phyloP scores from a whole-genome alignment of 2,329 filamentous ascomycete species.

The Pseudogymnoascus sp. region DNA sequence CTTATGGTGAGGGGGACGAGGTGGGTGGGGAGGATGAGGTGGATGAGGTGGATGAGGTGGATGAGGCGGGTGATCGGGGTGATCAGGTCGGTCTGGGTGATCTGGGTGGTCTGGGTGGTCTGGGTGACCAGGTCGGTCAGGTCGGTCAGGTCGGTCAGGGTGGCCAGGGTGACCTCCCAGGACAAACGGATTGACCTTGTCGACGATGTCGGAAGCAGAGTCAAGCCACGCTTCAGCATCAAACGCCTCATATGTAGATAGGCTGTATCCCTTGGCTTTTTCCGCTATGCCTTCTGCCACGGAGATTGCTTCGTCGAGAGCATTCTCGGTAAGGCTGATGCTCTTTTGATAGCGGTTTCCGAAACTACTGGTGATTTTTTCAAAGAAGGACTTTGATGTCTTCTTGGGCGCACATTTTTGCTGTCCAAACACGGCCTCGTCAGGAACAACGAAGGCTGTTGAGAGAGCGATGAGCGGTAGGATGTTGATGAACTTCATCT shows the following conservation, averaged over 20 bases:
- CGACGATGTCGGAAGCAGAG: conserved; percentile 29
- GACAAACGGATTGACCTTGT: conserved; percentile 25
- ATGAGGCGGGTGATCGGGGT: conserved; percentile 26
- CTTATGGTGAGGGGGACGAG: conserved; percentile 18
- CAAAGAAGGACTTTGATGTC: conserved; percentile 25
- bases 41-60: conserved; percentile 25
- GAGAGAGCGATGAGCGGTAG: conserved; percentile 43
- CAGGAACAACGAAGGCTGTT: conserved; percentile 46
- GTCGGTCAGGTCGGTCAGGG: neutral
- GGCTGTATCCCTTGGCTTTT: conserved; percentile 16
- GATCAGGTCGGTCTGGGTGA: conserved; percentile 23
- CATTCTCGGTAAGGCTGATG: conserved; percentile 24
- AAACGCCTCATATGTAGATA: conserved; percentile 25
- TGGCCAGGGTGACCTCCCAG: conserved; percentile 9
- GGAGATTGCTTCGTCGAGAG: conserved; percentile 27
- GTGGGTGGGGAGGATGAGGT: conserved; percentile 24
- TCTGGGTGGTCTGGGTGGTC: conserved; percentile 24
- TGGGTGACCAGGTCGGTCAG: neutral
- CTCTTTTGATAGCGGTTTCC: conserved; percentile 24
- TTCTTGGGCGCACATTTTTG: conserved; percentile 33
- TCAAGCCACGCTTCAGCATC: conserved; percentile 28
- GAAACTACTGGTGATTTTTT: conserved; percentile 28
- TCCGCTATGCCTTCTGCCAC: conserved; percentile 17
- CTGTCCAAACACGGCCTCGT: conserved; percentile 40
- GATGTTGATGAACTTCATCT: conserved; percentile 35